Evolutionary conservation across 768 basidiomycete genomes (phyloP).

Genomic region (Leccinum rimulosum): DNA sequence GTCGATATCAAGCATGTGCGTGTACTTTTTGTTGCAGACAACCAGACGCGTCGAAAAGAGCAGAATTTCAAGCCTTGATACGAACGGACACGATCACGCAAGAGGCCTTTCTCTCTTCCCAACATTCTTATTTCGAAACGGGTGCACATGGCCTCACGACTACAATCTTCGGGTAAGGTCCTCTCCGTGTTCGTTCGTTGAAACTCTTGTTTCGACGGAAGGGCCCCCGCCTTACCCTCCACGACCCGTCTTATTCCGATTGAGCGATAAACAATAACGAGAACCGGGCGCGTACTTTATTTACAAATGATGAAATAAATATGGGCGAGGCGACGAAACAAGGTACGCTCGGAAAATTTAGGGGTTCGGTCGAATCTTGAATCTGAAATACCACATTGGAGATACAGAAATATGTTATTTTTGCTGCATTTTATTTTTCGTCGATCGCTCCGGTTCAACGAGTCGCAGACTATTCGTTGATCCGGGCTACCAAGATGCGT

Average conservation of each 20-base stretch:
- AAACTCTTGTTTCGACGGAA: slow-evolving; percentile 6
- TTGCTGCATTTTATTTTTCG: background rate
- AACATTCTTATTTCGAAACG: background rate
- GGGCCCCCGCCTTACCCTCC: background rate
- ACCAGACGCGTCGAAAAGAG: background rate
- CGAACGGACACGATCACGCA: background rate
- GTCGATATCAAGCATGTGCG: background rate
- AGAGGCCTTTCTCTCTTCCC: background rate
- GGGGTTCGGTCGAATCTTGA: background rate
- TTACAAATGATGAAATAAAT: background rate
- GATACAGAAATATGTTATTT: background rate
- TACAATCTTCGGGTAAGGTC: background rate
- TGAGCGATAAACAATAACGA: background rate
- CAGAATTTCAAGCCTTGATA: background rate
- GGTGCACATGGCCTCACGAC: background rate
- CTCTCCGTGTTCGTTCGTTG: background rate
- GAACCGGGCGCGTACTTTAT: background rate
- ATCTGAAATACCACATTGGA: background rate
- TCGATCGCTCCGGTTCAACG: background rate
- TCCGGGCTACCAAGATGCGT: background rate
- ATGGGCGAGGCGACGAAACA: background rate
- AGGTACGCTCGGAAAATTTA: background rate
- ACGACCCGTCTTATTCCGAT: slow-evolving; percentile 12
- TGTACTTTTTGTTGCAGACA: background rate
- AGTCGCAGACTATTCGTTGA: background rate